Base-by-base conservation (phyloP, 768 basidiomycete species). In the Collybia nuda region DNA sequence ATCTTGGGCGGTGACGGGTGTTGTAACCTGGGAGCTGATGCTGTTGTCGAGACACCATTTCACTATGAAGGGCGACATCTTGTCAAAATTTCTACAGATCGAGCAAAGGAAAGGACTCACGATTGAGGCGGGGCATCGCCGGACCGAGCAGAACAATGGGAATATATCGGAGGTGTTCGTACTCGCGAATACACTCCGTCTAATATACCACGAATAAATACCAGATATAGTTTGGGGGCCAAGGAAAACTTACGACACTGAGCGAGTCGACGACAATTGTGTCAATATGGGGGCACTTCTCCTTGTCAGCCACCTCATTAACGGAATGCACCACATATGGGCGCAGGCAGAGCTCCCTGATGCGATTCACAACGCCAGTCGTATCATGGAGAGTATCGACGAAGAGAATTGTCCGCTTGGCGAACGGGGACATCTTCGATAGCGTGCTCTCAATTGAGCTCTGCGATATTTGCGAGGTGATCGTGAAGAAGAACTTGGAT, bases 41-140 rank as follows among this genome's bases (percentile, higher is more conserved):
- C 93, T 93, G 69, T 96, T 94, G 69, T 97, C 94, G 47, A 96
- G 72, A 66, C 94, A 97, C 87, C 92, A 94, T 80, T 96, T 96
- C 61, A 97, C 93, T 85, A 67, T 4, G n/a, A 49, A 54, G 36
- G 21, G 17, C 19, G 26, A n/a, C 40, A 40, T 15, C 17, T 40
- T 37, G 52, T 42, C 3, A 51, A 24, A 2, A 15, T 24, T n/a
- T n/a, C n/a, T 11, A 38, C 43, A 49, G 15, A 51, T 44, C 23
- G 54, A 59, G 42, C 12, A 43, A 37, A 60, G 23, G 11, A 26
- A 38, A 35, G 9, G 11, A 62, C 90, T 66, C 67, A 91, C 88
- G 74, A 56, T 91, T 89, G 53, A 91, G 72, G 12, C 84, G 80
- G 6, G 85, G 85, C 69, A 88, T 79, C 9, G 81, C 83, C 1